Evolutionary conservation across 345 rosid genomes (phyloP), one percentile per base, ranked within the genome.

Genomic region (Salix dunnii): DNA sequence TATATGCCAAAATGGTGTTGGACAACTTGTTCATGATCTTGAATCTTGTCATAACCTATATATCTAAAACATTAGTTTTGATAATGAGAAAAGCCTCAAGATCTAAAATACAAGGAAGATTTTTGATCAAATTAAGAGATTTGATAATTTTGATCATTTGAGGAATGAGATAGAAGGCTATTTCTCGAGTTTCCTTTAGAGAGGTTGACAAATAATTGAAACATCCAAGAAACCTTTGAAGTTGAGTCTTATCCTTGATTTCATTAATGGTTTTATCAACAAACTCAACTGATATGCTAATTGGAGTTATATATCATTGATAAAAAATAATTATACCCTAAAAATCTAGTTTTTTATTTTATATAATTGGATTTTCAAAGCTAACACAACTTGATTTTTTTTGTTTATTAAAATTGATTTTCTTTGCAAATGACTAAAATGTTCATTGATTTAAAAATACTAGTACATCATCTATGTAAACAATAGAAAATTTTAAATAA

Each of bases 81-180:
- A 48, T 5, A 48, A 48, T 4, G 2, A 16, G 2, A 13, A 5
- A 16, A 48, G 20, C 7, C 7, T 48, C 0, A 14, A 0, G 7
- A 16, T 4, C 2, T 4, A 0, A 7, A 16, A 48, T 48, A 14
- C 7, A 1, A 48, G 5, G 1, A 16, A 48, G 7, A 48, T 2
- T 48, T 1, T 48, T 16, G 20, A 48, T 5, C 5, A 38, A 38
- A 9, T 38, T 9, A 10, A 38, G 2, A 38, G 42, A 38, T 11
- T 9, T 2, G 2, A 2, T 38, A 10, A 8, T 38, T 38, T 8
- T 0, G 2, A 1, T 38, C 2, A 38, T 38, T 38, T 38, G 12
- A 38, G 2, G 42, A 38, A 0, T 0, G 0, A 8, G 0, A 38
- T 1, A 0, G 0, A 2, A 38, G 42, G 12, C 0, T 38, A 8